Percentiles rank a stretch among this genome's conserved stretches.
Evolutionary conservation across 2,329 filamentous ascomycete genomes (phyloP).

Genomic region (Neofusicoccum ribis): DNA sequence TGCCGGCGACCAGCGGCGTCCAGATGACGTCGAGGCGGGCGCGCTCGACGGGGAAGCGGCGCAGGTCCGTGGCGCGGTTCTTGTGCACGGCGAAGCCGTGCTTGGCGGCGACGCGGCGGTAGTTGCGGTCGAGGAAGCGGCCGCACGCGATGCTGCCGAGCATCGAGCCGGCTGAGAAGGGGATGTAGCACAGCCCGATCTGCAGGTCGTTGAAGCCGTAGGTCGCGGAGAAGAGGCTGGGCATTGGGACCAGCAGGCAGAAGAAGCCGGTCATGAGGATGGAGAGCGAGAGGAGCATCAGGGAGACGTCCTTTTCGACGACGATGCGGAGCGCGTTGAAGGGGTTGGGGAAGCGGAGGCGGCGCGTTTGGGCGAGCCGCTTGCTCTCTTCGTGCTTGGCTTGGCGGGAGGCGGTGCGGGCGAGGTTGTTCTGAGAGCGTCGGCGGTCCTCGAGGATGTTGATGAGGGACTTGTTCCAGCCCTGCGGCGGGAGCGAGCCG

Average conservation of each 20-base stretch:
- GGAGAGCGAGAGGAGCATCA: constrained; percentile 32
- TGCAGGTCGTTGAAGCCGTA: constrained; percentile 49
- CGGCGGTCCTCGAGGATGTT: constrained; percentile 5
- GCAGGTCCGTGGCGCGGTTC: constrained; percentile 57
- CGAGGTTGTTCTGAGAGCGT: constrained; percentile 16
- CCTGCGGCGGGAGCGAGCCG: constrained; percentile 32
- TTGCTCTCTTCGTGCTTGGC: constrained; percentile 23
- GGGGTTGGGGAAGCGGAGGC: constrained; percentile 44
- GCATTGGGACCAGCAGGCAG: constrained; percentile 43
- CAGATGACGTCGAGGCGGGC: constrained; percentile 44
- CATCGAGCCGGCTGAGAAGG: constrained; percentile 37
- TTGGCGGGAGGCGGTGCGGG: constrained; percentile 21
- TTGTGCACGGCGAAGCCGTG: constrained; percentile 62
- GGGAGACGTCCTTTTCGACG: constrained; percentile 37
- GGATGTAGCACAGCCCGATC: constrained; percentile 39
- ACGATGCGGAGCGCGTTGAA: constrained; percentile 39
- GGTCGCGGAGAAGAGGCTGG: constrained; percentile 43
- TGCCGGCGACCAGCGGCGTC: constrained; percentile 37
- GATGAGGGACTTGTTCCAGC: constrained; percentile 15
- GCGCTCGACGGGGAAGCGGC: constrained; percentile 53
- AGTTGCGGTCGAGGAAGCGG: constrained; percentile 69
- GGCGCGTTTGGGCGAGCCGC: constrained; percentile 26
- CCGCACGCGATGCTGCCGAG: constrained; percentile 48
- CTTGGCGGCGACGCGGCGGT: constrained; percentile 61
- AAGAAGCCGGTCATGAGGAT: constrained; percentile 28